phyloP scores from a whole-genome alignment of 2,329 filamentous ascomycete genomes.

The Cladophialophora immunda region DNA sequence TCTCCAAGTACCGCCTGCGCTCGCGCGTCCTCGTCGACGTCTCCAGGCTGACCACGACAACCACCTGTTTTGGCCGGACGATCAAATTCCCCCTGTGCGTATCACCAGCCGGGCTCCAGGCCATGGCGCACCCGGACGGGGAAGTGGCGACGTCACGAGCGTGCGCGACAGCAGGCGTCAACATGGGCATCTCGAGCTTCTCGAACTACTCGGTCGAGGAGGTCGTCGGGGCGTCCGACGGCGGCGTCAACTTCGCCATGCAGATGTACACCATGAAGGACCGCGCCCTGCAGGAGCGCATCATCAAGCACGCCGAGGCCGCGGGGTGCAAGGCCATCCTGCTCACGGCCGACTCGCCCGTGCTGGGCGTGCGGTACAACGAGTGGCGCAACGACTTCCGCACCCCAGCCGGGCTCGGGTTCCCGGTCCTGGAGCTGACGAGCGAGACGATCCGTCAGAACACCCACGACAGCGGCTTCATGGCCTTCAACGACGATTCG shows the following conservation, averaged over 20 bases:
- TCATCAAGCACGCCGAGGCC: constrained; percentile 52
- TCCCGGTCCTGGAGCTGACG: constrained; percentile 40
- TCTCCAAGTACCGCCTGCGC: constrained; percentile 54
- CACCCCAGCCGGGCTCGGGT: constrained; percentile 35
- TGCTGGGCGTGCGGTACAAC: constrained; percentile 59
- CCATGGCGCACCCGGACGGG: constrained; percentile 58
- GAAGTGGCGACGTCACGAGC: constrained; percentile 58
- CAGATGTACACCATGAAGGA: constrained; percentile 35
- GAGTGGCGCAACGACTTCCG: constrained; percentile 63
- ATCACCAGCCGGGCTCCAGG: constrained; percentile 59
- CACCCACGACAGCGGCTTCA: constrained; percentile 30
- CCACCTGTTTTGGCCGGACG: constrained; percentile 51
- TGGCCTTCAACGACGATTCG: constrained; percentile 46
- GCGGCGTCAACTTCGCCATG: constrained; percentile 45
- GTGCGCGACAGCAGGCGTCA: constrained; percentile 47
- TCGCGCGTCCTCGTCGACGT: constrained; percentile 52
- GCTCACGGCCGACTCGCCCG: constrained; percentile 61
- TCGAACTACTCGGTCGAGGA: constrained; percentile 54
- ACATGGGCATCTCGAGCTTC: constrained; percentile 56
- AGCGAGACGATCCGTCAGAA: constrained; percentile 25
- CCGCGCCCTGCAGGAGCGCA: constrained; percentile 51
- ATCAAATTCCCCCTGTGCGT: constrained; percentile 59
- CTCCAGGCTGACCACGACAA: constrained; percentile 47
- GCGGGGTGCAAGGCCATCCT: constrained; percentile 60
- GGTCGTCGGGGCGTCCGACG: constrained; percentile 49